Evolutionary conservation across 169 alveolate species (phyloP).

Genomic region (Cryptosporidium sp.): DNA sequence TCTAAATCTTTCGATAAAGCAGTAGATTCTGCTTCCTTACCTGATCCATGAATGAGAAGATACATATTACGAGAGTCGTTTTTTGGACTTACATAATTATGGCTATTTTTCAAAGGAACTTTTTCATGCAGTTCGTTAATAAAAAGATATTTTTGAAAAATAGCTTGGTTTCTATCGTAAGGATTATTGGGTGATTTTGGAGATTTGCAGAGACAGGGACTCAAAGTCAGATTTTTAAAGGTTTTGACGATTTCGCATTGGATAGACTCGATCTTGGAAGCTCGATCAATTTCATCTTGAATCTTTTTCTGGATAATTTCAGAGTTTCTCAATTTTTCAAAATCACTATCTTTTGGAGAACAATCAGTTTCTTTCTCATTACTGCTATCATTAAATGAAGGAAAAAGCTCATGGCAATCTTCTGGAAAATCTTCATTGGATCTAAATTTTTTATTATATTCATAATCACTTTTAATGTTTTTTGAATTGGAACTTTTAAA

Average conservation of each 20-base stretch:
- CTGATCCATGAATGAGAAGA: conserved; percentile 16
- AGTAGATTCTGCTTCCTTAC: background rate
- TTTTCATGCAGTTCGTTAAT: background rate
- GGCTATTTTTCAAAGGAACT: background rate
- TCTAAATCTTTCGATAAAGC: background rate
- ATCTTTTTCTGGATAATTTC: background rate
- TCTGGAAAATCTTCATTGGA: conserved; percentile 34
- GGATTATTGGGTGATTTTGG: background rate
- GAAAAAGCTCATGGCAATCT: background rate
- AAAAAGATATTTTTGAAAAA: background rate
- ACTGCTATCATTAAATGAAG: background rate
- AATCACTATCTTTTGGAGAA: background rate
- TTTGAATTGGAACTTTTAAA: conserved; percentile 5
- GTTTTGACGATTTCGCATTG: conserved; percentile 29
- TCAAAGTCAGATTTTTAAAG: conserved; percentile 14
- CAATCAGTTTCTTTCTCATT: background rate
- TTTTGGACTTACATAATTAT: conserved; percentile 16
- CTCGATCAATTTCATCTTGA: conserved; percentile 30
- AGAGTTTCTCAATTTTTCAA: background rate
- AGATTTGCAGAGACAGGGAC: background rate
- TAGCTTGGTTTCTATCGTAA: background rate
- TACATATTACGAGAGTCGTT: conserved; percentile 13
- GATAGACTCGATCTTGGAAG: background rate
- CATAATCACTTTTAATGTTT: background rate
- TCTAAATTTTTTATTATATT: conserved; percentile 42